Base-by-base conservation (phyloP, 2,329 filamentous ascomycete genomes). In the Penicillium brevicompactum region DNA sequence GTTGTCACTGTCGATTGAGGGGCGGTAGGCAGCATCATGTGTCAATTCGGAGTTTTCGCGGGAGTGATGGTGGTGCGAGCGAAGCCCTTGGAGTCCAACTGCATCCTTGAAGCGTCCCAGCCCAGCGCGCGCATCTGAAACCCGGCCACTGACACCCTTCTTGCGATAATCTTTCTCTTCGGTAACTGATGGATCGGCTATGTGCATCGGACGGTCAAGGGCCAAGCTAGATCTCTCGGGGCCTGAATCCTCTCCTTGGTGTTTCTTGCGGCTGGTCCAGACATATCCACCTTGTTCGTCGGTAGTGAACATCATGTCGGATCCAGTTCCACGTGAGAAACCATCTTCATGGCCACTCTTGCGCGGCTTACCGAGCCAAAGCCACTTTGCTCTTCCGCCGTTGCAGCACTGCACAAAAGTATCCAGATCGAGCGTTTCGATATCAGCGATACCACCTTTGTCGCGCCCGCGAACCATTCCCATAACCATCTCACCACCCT, bases 401-500 rank as follows among this genome's bases (percentile, higher is more conserved):
- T 87, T 88, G 0, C 89, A 85, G 24, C 96, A 80, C 56, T 86
- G 86, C 46, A 91, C 83, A 62, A 97, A 96, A 44, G 82, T 86
- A 64, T 96, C 92, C 51, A 97, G 86, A 67, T 97, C 92, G 9
- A 91, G 80, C 1, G 92, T 97, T 75, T 99, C 94, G 34, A 97
- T 87, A 65, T 97, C 93, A 4, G 90, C 89, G 61, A 97, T 92
- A 3, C 91, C 91, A 53, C 87, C 91, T 74, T 95, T 95, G 64
- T 96, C 92, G 46, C 88, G 87, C 24, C 89, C 87, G 38, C 87
- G 89, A 5, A 96, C 92, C 80, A 96, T 95, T n/a, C 91, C 92
- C 80, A 96, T 91, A 45, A 97, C 88, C 76, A 97, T 90, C 72
- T 97, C 93, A 46, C 92, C 92, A 50, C 93, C 88, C 71, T 97